Evolutionary conservation across 306 rosid genomes (phyloP).

Genomic region (Cucumis sativus): DNA sequence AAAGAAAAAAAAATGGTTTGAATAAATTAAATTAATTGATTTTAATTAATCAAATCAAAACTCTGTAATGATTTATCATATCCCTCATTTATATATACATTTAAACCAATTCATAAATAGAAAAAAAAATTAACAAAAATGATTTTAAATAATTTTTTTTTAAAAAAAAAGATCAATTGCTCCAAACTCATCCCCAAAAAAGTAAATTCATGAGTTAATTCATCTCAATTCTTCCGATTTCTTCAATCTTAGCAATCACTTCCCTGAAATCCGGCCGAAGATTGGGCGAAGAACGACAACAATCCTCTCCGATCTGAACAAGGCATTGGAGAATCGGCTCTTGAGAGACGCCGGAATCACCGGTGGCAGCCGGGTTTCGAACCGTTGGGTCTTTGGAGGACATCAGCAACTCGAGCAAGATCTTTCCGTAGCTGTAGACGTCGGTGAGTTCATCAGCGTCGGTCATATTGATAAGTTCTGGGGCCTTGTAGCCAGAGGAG

Average conservation of each 20-base stretch:
- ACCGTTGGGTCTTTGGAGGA: slow-evolving; percentile 71
- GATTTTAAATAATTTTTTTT: background rate
- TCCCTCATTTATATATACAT: background rate
- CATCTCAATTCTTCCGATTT: slow-evolving; percentile 28
- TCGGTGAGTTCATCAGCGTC: slow-evolving; percentile 59
- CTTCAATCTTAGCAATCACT: slow-evolving; percentile 68
- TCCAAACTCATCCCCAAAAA: background rate
- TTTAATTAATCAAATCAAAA: background rate
- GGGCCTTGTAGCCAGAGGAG: slow-evolving; percentile 73
- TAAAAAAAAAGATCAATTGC: background rate
- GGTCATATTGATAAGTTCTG: slow-evolving; percentile 78
- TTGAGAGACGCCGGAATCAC: slow-evolving; percentile 25
- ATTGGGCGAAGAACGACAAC: slow-evolving; percentile 75
- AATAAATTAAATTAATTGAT: background rate
- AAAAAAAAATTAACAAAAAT: background rate
- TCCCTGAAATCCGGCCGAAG: slow-evolving; percentile 69
- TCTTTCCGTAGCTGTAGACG: slow-evolving; percentile 67
- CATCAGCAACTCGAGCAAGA: slow-evolving; percentile 57
- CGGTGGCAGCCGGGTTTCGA: slow-evolving; percentile 43
- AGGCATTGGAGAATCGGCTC: slow-evolving; percentile 46
- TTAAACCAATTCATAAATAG: background rate
- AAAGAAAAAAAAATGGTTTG: background rate
- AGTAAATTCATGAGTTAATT: background rate
- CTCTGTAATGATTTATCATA: background rate
- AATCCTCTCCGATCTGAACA: slow-evolving; percentile 76